Evolutionary conservation across 2,329 filamentous ascomycete genomes (phyloP).

Genomic region (Thelonectria olida): DNA sequence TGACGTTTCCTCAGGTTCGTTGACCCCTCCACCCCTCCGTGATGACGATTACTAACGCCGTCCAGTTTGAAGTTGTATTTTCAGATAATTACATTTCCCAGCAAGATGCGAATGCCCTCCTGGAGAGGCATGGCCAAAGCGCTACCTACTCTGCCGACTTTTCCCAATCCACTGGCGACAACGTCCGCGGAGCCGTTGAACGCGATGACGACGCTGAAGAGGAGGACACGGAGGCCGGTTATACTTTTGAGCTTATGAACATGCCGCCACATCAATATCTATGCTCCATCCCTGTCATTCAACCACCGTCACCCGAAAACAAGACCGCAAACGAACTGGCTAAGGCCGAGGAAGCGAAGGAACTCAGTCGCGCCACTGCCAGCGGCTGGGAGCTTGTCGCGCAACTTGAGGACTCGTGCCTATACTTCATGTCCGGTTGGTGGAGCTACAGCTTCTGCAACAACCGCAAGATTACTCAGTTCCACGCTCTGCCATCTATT

Average conservation of each 20-base stretch:
- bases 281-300: constrained; percentile 82
- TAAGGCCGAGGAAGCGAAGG: constrained; percentile 80
- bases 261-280: constrained; percentile 77
- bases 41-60: constrained; percentile 25
- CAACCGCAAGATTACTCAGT: constrained; percentile 86
- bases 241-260: constrained; percentile 78
- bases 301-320: constrained; percentile 64
- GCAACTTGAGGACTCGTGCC: constrained; percentile 82
- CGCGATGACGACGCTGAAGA: constrained; percentile 45
- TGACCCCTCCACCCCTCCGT: constrained; percentile 1
- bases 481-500: constrained; percentile 79
- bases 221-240: constrained; percentile 29
- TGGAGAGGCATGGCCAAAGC: constrained; percentile 54
- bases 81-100: constrained; percentile 77
- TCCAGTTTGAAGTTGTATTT: constrained; percentile 82
- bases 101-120: constrained; percentile 70
- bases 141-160: constrained; percentile 52
- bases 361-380: constrained; percentile 78
- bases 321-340: constrained; percentile 73
- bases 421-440: constrained; percentile 87
- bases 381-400: constrained; percentile 83
- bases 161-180: constrained; percentile 50
- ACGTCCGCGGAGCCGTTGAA: constrained; percentile 40
- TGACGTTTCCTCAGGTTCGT: constrained; percentile 85
- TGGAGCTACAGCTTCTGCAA: constrained; percentile 98